Base-by-base conservation (phyloP, 352 stramenopile genomes). In the Hyaloperonospora arabidopsidis region DNA sequence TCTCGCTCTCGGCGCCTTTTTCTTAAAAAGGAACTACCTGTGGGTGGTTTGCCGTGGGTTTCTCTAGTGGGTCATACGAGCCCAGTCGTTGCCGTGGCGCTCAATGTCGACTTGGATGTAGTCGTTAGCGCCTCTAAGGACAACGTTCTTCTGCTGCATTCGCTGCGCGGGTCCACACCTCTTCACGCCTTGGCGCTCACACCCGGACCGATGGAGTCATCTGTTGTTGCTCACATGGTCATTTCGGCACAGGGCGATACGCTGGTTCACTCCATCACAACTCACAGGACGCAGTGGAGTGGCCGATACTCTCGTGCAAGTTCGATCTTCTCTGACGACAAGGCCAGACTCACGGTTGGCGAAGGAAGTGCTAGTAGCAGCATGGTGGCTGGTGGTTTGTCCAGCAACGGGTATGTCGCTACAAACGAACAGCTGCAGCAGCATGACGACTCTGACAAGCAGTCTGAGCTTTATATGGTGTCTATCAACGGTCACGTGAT, bases 401-500 rank as follows among this genome's bases (percentile, higher is more conserved):
- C 61, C 14, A 73, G 61, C 45, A 73, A 61, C 15, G 65, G 65
- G 36, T 73, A 73, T 51, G 61, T 66, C 1, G 46, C 61, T 2
- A 65, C 64, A 12, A 60, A 59, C 22, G 52, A 70, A 35, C 58
- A 65, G 34, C 25, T 32, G 25, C 59, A 58, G 25, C 38, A 45
- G 22, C 59, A 50, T 35, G 61, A 65, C 57, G 65, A 57, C 17
- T 55, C 52, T 7, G 63, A 72, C 22, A 65, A 72, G 38, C 82
- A 89, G 35, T 93, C 82, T 0, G 79, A 93, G 41, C 57, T 93
- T 43, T 86, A 84, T 34, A 51, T 90, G 15, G 72, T 90, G 19
- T 90, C 82, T n/a, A 85, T 93, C 49, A 93, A 93, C 34, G 82
- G 82, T 8, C 72, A 80, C 43, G 60, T 93, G 34, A 65, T 93